phyloP scores from a whole-genome alignment of 2,329 filamentous ascomycete species.

The Zymoseptoria passerinii region DNA sequence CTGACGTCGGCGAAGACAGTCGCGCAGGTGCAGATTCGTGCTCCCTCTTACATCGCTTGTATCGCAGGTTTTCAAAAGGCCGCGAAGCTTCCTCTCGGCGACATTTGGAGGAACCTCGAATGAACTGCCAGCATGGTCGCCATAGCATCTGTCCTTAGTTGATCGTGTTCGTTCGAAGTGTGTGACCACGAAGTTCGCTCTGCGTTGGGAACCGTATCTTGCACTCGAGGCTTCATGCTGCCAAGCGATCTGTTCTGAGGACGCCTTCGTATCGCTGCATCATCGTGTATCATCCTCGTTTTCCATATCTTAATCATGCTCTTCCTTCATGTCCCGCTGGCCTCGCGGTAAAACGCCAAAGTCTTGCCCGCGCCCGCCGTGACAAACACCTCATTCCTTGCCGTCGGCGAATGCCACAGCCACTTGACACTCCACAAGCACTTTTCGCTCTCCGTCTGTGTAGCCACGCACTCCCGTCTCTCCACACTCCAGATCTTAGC shows the following conservation, averaged over 20 bases:
- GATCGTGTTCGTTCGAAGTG: too few relatives aligned
- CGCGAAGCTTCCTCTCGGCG: too few relatives aligned
- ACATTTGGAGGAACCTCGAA: too few relatives aligned
- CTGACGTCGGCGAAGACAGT: too few relatives aligned
- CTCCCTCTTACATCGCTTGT: too few relatives aligned
- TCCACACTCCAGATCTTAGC: slow-evolving; percentile 95
- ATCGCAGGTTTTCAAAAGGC: too few relatives aligned
- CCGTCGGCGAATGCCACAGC: slow-evolving; percentile 58
- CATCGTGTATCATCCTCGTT: neutral
- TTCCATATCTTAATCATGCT: neutral
- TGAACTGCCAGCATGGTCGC: too few relatives aligned
- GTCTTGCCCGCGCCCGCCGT: slow-evolving; percentile 69
- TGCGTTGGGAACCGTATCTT: neutral
- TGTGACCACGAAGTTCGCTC: too few relatives aligned
- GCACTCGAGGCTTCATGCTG: neutral
- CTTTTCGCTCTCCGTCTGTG: slow-evolving; percentile 83
- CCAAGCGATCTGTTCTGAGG: neutral
- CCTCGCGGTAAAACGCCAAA: slow-evolving; percentile 77
- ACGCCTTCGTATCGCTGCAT: neutral
- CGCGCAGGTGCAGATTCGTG: too few relatives aligned
- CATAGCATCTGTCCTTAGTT: too few relatives aligned
- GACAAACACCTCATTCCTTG: slow-evolving; percentile 62
- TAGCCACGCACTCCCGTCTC: slow-evolving; percentile 74
- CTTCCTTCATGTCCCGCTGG: slow-evolving; percentile 52
- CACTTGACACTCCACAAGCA: slow-evolving; percentile 73